Conservation (phyloP, 352 stramenopile genomes). For the Phytophthora brassicae region DNA sequence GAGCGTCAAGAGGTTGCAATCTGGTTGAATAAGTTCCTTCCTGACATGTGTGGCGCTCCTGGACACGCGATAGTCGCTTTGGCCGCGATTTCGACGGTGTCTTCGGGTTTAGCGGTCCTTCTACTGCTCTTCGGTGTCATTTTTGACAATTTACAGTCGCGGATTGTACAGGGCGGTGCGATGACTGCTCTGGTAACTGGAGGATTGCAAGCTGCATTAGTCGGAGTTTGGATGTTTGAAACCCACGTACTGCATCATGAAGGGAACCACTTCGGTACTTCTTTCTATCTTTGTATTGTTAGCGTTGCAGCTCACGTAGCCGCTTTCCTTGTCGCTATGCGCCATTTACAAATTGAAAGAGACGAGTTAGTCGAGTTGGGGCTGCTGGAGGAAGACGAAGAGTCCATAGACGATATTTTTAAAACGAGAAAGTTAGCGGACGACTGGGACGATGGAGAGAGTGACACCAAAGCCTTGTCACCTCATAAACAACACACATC, state of each 20-base stretch:
- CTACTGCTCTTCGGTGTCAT: constrained; percentile 44
- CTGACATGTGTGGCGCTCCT: constrained; percentile 41
- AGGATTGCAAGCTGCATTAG: constrained; percentile 33
- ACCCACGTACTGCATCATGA: constrained; percentile 34
- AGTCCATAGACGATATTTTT: constrained; percentile 31
- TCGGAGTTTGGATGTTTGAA: constrained; percentile 45
- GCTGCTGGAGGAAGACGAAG: constrained; percentile 31
- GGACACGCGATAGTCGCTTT: constrained; percentile 35
- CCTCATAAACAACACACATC: constrained; percentile 19
- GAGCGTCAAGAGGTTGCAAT: constrained; percentile 21
- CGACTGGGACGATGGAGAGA: constrained; percentile 21
- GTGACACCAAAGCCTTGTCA: constrained; percentile 5
- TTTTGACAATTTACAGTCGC: constrained; percentile 49
- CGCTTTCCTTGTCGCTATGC: constrained; percentile 35
- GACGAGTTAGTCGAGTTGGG: constrained; percentile 38
- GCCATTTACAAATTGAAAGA: constrained; percentile 42
- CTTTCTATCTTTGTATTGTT: constrained; percentile 51
- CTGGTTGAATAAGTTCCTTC: constrained; percentile 45
- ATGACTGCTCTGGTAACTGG: constrained; percentile 25
- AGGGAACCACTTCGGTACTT: constrained; percentile 39
- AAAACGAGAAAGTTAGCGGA: constrained; percentile 34
- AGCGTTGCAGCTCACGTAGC: constrained; percentile 33
- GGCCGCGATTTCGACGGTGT: constrained; percentile 28
- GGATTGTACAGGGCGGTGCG: constrained; percentile 34
- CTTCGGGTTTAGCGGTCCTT: constrained; percentile 25